These are phyloP conservation scores for Scenedesmus sp. DNA, from an alignment of 163 green algal species.

Conservation along the genomic window DNA sequence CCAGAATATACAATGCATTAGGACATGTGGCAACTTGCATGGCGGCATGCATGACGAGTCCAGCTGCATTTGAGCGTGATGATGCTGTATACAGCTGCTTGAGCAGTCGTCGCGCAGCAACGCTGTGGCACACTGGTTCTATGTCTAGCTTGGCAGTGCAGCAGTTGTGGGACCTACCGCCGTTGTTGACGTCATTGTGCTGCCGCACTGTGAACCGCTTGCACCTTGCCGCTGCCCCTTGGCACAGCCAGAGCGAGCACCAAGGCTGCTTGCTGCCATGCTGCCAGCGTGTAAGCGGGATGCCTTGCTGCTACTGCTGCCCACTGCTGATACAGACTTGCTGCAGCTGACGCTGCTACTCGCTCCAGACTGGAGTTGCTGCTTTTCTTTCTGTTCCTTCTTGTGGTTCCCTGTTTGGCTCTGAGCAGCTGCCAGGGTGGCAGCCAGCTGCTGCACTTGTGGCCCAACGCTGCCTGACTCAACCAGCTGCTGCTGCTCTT, in stretches of 20 bases:
- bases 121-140: no score
- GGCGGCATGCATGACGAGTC: no score
- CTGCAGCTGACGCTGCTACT: conserved; percentile 24
- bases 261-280: not conserved
- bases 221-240: no score
- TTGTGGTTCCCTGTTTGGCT: not conserved
- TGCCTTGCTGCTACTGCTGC: conserved; percentile 54
- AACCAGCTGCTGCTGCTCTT: conserved; percentile 13
- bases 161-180: not conserved
- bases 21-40: no score
- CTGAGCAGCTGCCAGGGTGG: not conserved
- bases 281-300: not conserved
- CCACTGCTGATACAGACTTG: conserved; percentile 68
- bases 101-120: no score
- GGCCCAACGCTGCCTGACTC: conserved; percentile 9
- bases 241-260: not conserved
- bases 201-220: not conserved
- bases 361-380: no score
- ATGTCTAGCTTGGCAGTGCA: not conserved
- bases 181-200: not conserved
- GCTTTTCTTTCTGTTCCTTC: not conserved
- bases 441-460: not conserved
- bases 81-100: no score
- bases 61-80: no score
- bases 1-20: no score